Evolutionary conservation across 139 green algal genomes (phyloP).

Genomic region (Tetraselmis chui): DNA sequence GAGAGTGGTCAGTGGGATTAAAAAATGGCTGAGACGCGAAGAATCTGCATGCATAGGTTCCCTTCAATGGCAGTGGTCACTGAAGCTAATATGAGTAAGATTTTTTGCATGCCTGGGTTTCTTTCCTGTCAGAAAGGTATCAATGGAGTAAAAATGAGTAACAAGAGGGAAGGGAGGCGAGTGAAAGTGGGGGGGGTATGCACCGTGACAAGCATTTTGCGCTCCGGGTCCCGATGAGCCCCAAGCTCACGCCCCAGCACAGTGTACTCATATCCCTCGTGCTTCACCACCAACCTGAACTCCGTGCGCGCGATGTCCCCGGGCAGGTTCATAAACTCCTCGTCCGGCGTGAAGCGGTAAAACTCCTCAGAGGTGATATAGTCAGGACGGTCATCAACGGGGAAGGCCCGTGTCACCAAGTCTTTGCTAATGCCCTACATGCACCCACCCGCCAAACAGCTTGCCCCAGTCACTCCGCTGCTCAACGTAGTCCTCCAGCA

Average conservation of each 20-base stretch:
- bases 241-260: slow-evolving; percentile 35
- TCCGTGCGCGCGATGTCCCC: slow-evolving; percentile 37
- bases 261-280: slow-evolving; percentile 39
- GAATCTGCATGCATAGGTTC: too few relatives aligned
- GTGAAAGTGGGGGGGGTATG: background rate
- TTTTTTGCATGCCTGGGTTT: too few relatives aligned
- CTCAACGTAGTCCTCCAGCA: too few relatives aligned
- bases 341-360: slow-evolving; percentile 38
- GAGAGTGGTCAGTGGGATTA: too few relatives aligned
- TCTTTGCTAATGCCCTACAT: background rate
- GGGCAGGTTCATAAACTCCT: slow-evolving; percentile 45
- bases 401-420: slow-evolving; percentile 31
- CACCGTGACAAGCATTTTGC: slow-evolving; percentile 43
- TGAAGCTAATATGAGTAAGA: too few relatives aligned
- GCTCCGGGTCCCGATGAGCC: slow-evolving; percentile 16
- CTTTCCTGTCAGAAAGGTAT: too few relatives aligned
- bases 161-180: too few relatives aligned
- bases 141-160: too few relatives aligned
- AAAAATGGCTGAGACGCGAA: too few relatives aligned
- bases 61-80: too few relatives aligned
- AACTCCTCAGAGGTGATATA: slow-evolving; percentile 36
- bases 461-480: too few relatives aligned
- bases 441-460: too few relatives aligned
- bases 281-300: slow-evolving; percentile 38
- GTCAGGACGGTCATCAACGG: slow-evolving; percentile 19